These are phyloP conservation scores for Aspergillus transmontanensis DNA, from an alignment of 2,329 filamentous ascomycete species.

Conservation along the genomic window DNA sequence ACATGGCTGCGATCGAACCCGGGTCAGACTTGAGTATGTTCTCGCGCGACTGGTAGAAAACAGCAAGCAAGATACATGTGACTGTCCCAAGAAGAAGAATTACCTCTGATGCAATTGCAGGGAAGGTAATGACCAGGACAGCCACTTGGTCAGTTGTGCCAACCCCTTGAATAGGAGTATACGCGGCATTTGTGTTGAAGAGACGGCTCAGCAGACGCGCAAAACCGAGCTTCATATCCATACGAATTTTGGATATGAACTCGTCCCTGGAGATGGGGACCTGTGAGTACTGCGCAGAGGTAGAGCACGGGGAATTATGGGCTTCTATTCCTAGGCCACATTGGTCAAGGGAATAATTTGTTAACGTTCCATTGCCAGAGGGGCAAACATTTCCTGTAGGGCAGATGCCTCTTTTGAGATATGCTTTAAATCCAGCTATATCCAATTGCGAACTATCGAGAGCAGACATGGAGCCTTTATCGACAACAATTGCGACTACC, in stretches of 20 bases:
- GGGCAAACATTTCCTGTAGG: background rate
- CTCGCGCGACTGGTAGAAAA: background rate
- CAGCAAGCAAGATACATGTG: background rate
- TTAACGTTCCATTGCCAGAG: background rate
- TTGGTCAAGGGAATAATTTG: background rate
- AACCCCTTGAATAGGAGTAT: background rate
- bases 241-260: background rate
- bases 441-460: background rate
- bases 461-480: background rate
- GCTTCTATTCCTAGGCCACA: background rate
- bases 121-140: background rate
- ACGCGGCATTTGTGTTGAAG: background rate
- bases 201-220: background rate
- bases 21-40: background rate
- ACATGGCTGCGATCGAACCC: background rate
- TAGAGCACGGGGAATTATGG: background rate
- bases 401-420: background rate
- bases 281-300: background rate
- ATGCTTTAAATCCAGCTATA: background rate
- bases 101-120: background rate
- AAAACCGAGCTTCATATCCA: background rate
- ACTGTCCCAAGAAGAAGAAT: background rate
- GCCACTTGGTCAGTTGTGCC: background rate
- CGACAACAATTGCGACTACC: background rate
- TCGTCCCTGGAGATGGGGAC: background rate